Evolutionary conservation across 192 early-diverging fungal species (phyloP).

Genomic region (Backusella macrospora): DNA sequence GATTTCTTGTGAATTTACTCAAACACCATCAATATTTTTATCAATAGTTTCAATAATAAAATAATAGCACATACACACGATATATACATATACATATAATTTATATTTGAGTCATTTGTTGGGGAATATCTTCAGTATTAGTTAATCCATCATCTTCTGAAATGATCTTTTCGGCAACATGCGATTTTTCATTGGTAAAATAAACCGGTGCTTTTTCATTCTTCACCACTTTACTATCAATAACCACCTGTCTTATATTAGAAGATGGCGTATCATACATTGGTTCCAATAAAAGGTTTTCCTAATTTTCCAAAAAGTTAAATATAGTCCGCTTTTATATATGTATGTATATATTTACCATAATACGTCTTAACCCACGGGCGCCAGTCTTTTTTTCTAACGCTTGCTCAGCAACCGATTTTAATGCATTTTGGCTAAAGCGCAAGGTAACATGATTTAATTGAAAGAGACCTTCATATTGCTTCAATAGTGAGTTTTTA

Average conservation of each 20-base stretch:
- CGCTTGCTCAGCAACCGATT: constrained; percentile 72
- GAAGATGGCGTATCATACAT: constrained; percentile 84
- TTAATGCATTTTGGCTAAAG: constrained; percentile 71
- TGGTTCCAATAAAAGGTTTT: constrained; percentile 72
- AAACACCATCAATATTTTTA: no score
- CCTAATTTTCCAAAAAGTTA: constrained; percentile 43
- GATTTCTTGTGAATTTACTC: no score
- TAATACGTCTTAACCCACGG: constrained; percentile 81
- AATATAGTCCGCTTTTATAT: background rate
- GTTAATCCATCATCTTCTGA: constrained; percentile 21
- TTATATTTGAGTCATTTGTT: constrained; percentile 34
- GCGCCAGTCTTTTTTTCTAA: constrained; percentile 86
- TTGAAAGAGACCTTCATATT: constrained; percentile 79
- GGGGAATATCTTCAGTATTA: constrained; percentile 4
- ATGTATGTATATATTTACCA: constrained; percentile 48
- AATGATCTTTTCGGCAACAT: constrained; percentile 21
- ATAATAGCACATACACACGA: background rate
- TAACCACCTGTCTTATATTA: constrained; percentile 70
- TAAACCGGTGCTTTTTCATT: constrained; percentile 68
- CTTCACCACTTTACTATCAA: constrained; percentile 67
- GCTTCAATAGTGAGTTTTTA: constrained; percentile 78
- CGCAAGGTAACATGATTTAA: constrained; percentile 63
- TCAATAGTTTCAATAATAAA: background rate
- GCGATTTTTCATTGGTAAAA: constrained; percentile 49
- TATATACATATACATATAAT: background rate